Base-by-base conservation (phyloP, 176 grass and related monocot species). In the Paspalum notatum region DNA sequence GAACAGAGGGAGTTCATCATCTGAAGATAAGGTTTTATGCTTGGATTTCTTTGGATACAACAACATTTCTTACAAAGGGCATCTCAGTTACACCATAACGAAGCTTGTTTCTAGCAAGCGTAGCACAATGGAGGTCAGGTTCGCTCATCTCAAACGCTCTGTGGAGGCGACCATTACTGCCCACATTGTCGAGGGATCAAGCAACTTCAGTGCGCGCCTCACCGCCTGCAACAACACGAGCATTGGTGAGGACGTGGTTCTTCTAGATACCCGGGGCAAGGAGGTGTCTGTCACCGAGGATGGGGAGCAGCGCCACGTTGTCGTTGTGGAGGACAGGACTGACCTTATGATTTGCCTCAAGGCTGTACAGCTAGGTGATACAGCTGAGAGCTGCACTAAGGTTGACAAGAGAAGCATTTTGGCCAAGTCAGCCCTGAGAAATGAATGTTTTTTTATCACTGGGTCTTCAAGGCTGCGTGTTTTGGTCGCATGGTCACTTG, bases 111-210 rank as follows among this genome's bases (percentile, higher is more conserved):
- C 48, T 41, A 12, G 21, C 5, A 21, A 79, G n/a, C 12, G 41
- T 20, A 43, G 37, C 77, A 43, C 18, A 9, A 25, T 68, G 9
- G 47, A 68, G 62, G 8, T 67, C 47, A 68, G 9, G 62, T 67
- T 67, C 5, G 62, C 77, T 0, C 77, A 79, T 55, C n/a, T 79
- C n/a, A 65, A 14, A 11, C 12, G 52, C 15, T 9, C 63, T 6
- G 14, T 80, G 1, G 77, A 80, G 39, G 77, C 77, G 3, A 80
- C 77, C 38, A 55, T 80, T n/a, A 21, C n/a, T 5, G 13, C 21
- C 62, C 49, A 20, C 5, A 21, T 79, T 37, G 14, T 9, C 49
- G 26, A 39, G 9, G 63, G 77, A 11, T 66, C 49, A 1, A 5
- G 13, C 16, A 50, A 66, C n/a, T 68, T 68, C 2, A 68, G 38